Evolutionary conservation across 768 basidiomycete species (phyloP), one percentile per base, ranked within the genome.

Genomic region (Kwoniella shandongensis): DNA sequence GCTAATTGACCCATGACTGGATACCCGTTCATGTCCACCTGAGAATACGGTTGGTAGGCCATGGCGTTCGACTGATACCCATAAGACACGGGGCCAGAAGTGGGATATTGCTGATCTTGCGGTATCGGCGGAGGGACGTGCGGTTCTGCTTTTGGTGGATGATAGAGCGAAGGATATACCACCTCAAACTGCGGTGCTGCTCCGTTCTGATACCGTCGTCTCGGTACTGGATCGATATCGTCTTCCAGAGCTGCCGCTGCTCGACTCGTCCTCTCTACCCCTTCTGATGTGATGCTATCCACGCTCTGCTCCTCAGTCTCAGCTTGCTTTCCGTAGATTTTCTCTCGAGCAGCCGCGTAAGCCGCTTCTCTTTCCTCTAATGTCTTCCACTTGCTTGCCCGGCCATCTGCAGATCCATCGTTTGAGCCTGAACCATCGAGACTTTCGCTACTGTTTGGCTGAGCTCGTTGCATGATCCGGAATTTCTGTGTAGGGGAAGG

Each of bases 281-380:
- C 10, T 30, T 35, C 40, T 13, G 35, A n/a, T 20, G 27, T 27
- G 15, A 8, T 36, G 6, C 25, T 20, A 17, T 41, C 46, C n/a
- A 26, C 7, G 22, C 32, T 13, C 13, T 32, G 32, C 6, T 32
- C 32, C 32, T 32, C 45, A 32, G 26, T 30, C 10, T 45, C 55
- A 4, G 41, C 17, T 3, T 46, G 51, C n/a, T 57, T 49, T 1
- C 68, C 66, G 48, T 63, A 66, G 12, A 73, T 73, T 51, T 64
- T 58, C 44, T 66, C 64, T 29, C 62, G 36, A 25, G 66, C 71
- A 17, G 50, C 52, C 6, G 64, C 64, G 48, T 73, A 73, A 15
- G 59, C 69, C 7, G 57, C 62, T 52, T 73, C 71, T 29, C 71
- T 54, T 29, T 73, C 69, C 51, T 73, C 71, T 10, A 70, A 39